Percentiles rank a stretch among this genome's conserved stretches.
phyloP scores from a whole-genome alignment of 164 flowering plant genomes.

The Chloranthus sessilifolius region DNA sequence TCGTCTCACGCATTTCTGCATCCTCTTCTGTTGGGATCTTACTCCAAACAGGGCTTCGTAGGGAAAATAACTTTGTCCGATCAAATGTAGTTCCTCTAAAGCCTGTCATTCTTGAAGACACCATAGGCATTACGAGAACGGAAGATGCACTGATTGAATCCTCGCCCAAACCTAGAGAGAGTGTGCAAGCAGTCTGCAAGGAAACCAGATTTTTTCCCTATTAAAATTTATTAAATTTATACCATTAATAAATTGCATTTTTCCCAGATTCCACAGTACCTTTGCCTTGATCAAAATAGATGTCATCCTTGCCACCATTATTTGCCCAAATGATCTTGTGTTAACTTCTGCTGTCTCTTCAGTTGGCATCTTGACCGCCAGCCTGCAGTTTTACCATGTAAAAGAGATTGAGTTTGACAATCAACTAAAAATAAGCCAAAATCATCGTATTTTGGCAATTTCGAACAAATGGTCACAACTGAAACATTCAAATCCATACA shows the following conservation, averaged over 20 bases:
- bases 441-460: too few species aligned
- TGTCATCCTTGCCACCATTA: conserved; percentile 27
- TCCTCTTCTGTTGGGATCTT: conserved; percentile 49
- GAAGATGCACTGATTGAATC: conserved; percentile 85
- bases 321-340: conserved; percentile 33
- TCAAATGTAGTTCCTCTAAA: conserved; percentile 65
- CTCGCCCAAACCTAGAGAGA: conserved; percentile 80
- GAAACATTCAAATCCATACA: neutral
- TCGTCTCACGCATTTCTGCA: conserved; percentile 33
- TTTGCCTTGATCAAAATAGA: conserved; percentile 50
- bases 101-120: conserved; percentile 88
- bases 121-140: conserved; percentile 93
- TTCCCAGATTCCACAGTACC: conserved; percentile 35
- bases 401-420: too few species aligned
- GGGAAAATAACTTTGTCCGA: conserved; percentile 44
- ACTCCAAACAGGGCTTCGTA: conserved; percentile 53
- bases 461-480: too few species aligned
- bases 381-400: conserved; percentile 41
- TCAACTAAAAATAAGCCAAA: too few species aligned
- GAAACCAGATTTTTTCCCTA: conserved; percentile 1
- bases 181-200: conserved; percentile 62
- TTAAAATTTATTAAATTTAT: neutral
- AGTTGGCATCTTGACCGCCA: conserved; percentile 25
- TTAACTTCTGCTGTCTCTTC: conserved; percentile 44
- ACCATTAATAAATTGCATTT: neutral